Conservation (phyloP, 2,329 filamentous ascomycete genomes). For the Colletotrichum costaricense region DNA sequence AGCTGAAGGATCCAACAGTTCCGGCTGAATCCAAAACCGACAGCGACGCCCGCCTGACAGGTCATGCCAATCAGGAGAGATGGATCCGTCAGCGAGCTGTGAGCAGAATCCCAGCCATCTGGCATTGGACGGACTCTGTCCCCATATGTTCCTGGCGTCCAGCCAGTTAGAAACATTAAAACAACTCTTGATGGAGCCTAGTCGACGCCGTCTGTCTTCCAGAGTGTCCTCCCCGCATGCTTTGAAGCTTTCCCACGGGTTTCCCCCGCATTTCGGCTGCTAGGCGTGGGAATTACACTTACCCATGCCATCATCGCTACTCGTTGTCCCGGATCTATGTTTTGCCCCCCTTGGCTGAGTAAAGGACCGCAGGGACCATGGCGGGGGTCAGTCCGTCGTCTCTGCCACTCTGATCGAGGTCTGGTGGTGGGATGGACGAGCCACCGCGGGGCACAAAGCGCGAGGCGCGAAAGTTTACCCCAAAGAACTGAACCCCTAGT, state of each 20-base stretch:
- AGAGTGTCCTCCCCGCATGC: not conserved
- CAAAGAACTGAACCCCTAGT: not conserved
- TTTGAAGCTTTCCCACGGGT: not conserved
- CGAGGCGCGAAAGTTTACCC: not conserved
- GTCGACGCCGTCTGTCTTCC: not conserved
- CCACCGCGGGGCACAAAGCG: not conserved
- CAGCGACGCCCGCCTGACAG: not conserved
- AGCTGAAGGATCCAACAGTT: not conserved
- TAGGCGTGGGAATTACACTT: slow-evolving; percentile 9
- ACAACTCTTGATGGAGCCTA: not conserved
- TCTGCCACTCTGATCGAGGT: not conserved
- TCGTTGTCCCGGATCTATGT: slow-evolving; percentile 6
- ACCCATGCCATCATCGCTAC: not conserved
- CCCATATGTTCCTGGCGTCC: not conserved
- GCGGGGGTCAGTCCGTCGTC: not conserved
- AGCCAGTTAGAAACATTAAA: not conserved
- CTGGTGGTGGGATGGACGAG: not conserved
- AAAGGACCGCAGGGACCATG: not conserved
- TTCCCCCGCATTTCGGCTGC: slow-evolving; percentile 18
- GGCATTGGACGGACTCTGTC: not conserved
- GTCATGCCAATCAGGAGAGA: not conserved
- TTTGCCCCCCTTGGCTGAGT: not conserved
- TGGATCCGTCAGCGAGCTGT: slow-evolving; percentile 6
- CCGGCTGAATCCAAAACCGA: not conserved
- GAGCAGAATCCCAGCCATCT: not conserved